Percentiles rank a stretch among this genome's conserved stretches.
Evolutionary conservation across 441 rosid genomes (phyloP).

Genomic region (Arabidopsis hybrid): DNA sequence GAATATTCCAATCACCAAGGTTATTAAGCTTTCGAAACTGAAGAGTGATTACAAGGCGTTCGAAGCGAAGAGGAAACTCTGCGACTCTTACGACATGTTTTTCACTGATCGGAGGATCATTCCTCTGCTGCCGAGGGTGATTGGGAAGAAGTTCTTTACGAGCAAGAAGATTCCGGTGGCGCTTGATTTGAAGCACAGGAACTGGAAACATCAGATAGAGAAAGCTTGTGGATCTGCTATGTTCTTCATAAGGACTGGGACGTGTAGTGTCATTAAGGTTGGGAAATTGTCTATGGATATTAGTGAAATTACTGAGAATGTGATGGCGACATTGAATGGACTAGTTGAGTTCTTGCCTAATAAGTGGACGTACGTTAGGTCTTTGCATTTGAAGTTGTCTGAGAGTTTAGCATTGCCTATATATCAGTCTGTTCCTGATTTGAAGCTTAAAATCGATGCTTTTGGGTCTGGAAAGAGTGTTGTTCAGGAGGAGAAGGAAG

Average conservation of each 20-base stretch:
- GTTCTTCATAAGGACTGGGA: slow-evolving; percentile 77
- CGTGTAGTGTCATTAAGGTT: slow-evolving; percentile 82
- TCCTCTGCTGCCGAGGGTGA: slow-evolving; percentile 71
- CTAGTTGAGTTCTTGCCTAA: slow-evolving; percentile 71
- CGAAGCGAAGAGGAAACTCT: slow-evolving; percentile 46
- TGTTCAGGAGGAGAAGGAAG: slow-evolving; percentile 42
- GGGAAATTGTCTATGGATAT: slow-evolving; percentile 70
- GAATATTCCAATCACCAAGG: slow-evolving; percentile 73
- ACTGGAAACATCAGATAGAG: slow-evolving; percentile 94
- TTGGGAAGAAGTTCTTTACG: slow-evolving; percentile 87
- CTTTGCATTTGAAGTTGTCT: slow-evolving; percentile 79
- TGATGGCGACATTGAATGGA: slow-evolving; percentile 67
- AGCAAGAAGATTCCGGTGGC: slow-evolving; percentile 81
- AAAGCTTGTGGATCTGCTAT: slow-evolving; percentile 70
- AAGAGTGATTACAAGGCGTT: slow-evolving; percentile 28
- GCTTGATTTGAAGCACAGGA: slow-evolving; percentile 75
- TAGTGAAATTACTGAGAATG: slow-evolving; percentile 66
- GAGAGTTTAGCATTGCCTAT: slow-evolving; percentile 90
- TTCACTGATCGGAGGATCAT: slow-evolving; percentile 44
- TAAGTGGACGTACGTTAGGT: slow-evolving; percentile 84
- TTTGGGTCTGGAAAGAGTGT: slow-evolving; percentile 34
- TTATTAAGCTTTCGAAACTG: slow-evolving; percentile 72
- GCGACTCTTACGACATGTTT: slow-evolving; percentile 47
- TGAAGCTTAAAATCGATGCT: slow-evolving; percentile 74
- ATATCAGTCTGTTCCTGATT: slow-evolving; percentile 81